Evolutionary conservation across 2,329 filamentous ascomycete genomes (phyloP).

Genomic region (Epichloe typhina): DNA sequence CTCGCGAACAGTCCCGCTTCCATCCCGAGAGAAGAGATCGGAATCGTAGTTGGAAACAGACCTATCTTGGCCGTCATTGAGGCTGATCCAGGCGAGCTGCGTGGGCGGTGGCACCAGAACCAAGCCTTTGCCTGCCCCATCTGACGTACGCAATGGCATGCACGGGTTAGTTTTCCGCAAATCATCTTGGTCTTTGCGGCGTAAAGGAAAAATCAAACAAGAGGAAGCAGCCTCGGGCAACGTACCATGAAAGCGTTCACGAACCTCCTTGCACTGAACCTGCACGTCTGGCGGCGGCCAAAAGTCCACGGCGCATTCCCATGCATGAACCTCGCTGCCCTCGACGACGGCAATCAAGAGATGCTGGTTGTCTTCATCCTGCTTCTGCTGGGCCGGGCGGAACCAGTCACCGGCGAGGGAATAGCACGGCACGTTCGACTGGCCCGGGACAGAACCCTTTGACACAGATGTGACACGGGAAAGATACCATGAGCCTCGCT

Average conservation of each 20-base stretch:
- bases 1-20: conserved; percentile 7
- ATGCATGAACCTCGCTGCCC: conserved; percentile 7
- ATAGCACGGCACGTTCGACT: conserved; percentile 8
- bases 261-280: conserved; percentile 7
- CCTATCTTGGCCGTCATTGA: neutral
- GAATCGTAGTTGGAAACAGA: conserved; percentile 6
- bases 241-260: conserved; percentile 8
- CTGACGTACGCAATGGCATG: neutral
- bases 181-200: neutral
- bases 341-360: conserved; percentile 10
- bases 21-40: conserved; percentile 7
- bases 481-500: conserved; percentile 5
- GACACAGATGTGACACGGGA: conserved; percentile 7
- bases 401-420: conserved; percentile 11
- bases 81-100: conserved; percentile 10
- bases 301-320: conserved; percentile 10
- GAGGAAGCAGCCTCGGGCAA: neutral
- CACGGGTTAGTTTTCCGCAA: neutral
- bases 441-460: conserved; percentile 3
- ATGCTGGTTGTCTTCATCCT: neutral
- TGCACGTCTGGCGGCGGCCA: conserved; percentile 6
- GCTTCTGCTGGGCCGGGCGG: neutral
- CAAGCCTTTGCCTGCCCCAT: conserved; percentile 5
- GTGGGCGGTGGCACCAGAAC: conserved; percentile 1
- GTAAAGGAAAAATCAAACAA: neutral